These are phyloP conservation scores for Phytophthora rubi DNA, from an alignment of 352 stramenopile genomes.

Conservation along the genomic window DNA sequence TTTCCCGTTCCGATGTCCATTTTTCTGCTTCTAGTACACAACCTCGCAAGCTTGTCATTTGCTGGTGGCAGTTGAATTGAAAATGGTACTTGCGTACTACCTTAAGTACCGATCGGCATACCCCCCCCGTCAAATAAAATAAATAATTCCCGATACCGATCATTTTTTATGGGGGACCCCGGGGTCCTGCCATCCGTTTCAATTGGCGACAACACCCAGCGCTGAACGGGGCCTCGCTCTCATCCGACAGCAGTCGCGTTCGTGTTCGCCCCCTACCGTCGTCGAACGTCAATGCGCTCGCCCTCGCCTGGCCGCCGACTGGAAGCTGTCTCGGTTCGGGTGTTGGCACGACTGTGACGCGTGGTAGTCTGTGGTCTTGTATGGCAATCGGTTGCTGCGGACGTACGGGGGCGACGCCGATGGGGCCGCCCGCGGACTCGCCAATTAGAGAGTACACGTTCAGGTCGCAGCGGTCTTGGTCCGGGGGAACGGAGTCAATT, in stretches of 20 bases:
- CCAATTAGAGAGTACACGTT: slow-evolving; percentile 21
- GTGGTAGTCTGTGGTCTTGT: slow-evolving; percentile 10
- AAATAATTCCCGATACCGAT: no score
- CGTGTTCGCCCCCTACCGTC: neutral
- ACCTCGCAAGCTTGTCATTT: no score
- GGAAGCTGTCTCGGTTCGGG: slow-evolving; percentile 9
- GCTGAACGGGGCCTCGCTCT: slow-evolving; percentile 24
- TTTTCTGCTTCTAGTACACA: no score
- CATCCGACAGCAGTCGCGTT: slow-evolving; percentile 9
- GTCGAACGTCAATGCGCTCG: slow-evolving; percentile 2
- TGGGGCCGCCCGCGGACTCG: slow-evolving; percentile 3
- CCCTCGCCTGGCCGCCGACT: neutral
- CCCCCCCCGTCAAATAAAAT: no score
- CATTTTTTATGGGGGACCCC: no score
- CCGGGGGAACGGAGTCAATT: neutral
- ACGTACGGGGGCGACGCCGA: slow-evolving; percentile 4
- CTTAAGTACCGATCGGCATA: no score
- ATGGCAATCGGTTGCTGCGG: slow-evolving; percentile 8
- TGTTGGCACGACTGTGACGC: slow-evolving; percentile 14
- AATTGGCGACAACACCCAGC: slow-evolving; percentile 23
- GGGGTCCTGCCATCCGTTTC: no score
- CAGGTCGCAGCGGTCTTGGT: slow-evolving; percentile 14
- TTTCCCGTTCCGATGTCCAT: no score
- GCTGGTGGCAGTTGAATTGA: no score
- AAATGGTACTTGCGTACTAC: no score